Conservation (phyloP, 306 rosid genomes). For the Crotalaria pallida region DNA sequence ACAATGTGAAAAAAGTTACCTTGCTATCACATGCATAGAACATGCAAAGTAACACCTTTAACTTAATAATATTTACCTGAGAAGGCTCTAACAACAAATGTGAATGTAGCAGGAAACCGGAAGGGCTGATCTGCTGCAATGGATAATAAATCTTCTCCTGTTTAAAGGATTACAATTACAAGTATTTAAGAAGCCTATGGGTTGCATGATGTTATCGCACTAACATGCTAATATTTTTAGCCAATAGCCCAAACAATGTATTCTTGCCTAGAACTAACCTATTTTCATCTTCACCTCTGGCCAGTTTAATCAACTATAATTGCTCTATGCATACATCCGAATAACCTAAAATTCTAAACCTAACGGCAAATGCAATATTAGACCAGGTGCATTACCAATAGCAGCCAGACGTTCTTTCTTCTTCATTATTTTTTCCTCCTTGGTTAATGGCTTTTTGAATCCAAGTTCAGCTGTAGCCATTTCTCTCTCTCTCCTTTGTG, state of each 20-base stretch:
- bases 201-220: constrained; percentile 18
- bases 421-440: constrained; percentile 79
- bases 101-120: constrained; percentile 99
- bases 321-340: constrained; percentile 7
- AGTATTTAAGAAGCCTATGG: constrained; percentile 19
- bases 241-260: constrained; percentile 1
- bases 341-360: constrained; percentile 12
- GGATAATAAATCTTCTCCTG: constrained; percentile 94
- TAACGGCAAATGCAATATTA: background rate
- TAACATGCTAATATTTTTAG: background rate
- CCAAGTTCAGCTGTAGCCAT: constrained; percentile 67
- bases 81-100: constrained; percentile 99
- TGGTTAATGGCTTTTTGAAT: constrained; percentile 78
- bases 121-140: constrained; percentile 99
- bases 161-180: constrained; percentile 28
- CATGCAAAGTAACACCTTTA: constrained; percentile 4
- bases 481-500: constrained; percentile 91
- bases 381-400: constrained; percentile 63
- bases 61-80: constrained; percentile 56
- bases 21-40: constrained; percentile 17
- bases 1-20: background rate
- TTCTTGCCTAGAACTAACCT: background rate
- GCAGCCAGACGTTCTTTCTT: constrained; percentile 97
- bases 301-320: constrained; percentile 14
- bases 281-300: background rate